Evolutionary conservation across 2,329 filamentous ascomycete genomes (phyloP).

Genomic region (Xylaria sp.): DNA sequence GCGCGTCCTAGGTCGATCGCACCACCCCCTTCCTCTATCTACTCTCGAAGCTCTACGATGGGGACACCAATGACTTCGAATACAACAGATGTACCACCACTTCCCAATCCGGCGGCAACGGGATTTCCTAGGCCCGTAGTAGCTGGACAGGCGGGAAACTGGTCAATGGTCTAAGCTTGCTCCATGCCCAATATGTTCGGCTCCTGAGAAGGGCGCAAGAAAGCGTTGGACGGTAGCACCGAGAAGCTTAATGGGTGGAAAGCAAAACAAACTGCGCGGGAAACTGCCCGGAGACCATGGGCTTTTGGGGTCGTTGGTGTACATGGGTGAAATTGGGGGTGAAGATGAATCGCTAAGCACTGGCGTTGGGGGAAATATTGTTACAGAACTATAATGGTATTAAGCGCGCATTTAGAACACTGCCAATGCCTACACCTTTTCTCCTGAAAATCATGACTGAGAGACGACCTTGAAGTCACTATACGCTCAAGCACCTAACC

Average conservation of each 20-base stretch:
- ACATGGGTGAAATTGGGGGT: background rate
- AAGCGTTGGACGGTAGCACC: too few species aligned
- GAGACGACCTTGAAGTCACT: too few species aligned
- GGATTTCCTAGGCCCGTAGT: constrained; percentile 30
- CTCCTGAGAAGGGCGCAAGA: background rate
- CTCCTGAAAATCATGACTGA: background rate
- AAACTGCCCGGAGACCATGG: background rate
- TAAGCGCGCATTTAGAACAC: background rate
- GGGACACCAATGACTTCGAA: constrained; percentile 53
- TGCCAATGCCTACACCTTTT: too few species aligned
- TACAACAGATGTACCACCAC: constrained; percentile 53
- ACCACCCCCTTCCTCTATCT: constrained; percentile 38
- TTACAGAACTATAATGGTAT: background rate
- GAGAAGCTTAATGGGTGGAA: background rate
- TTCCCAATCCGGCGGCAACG: constrained; percentile 55
- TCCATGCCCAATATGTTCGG: background rate
- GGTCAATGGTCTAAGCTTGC: background rate
- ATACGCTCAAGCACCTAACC: too few species aligned
- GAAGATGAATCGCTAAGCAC: background rate
- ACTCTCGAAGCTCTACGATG: constrained; percentile 35
- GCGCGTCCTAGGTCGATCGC: constrained; percentile 65
- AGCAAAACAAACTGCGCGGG: background rate
- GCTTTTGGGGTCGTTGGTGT: background rate
- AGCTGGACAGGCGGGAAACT: background rate
- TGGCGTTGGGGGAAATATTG: constrained; percentile 4